Percentiles rank a stretch among this genome's conserved stretches.
phyloP scores from a whole-genome alignment of 2,329 filamentous ascomycete species.

The Paracamarosporium sp. region DNA sequence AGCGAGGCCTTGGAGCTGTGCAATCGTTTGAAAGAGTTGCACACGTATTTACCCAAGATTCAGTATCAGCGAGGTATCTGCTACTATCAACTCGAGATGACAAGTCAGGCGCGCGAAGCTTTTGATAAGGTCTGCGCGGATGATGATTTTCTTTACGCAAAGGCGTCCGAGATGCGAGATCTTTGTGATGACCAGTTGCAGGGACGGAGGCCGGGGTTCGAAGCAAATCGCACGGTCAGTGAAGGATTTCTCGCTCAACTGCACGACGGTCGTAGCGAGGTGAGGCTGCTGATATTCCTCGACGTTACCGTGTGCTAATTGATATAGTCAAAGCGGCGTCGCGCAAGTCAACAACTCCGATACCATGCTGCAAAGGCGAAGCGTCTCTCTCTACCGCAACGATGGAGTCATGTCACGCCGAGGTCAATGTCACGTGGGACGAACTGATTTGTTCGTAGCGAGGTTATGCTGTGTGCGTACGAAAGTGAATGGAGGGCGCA shows the following conservation, averaged over 20 bases:
- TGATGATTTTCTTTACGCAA: constrained; percentile 15
- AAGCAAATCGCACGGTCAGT: constrained; percentile 30
- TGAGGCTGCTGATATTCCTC: constrained; percentile 5
- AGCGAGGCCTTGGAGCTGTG: constrained; percentile 40
- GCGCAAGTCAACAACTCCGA: constrained; percentile 29
- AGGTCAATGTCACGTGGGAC: constrained; percentile 8
- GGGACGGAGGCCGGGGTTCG: constrained; percentile 35
- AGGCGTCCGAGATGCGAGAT: constrained; percentile 18
- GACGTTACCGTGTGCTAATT: constrained; percentile 3
- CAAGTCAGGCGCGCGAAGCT: constrained; percentile 28
- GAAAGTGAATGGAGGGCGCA: neutral
- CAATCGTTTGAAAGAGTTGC: constrained; percentile 25
- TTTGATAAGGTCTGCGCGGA: constrained; percentile 19
- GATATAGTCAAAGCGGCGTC: constrained; percentile 26
- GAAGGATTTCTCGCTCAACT: constrained; percentile 27
- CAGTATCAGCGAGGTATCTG: constrained; percentile 35
- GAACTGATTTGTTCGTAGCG: neutral
- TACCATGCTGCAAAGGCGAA: constrained; percentile 30
- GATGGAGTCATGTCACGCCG: constrained; percentile 6
- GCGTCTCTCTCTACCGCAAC: constrained; percentile 29
- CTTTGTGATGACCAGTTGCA: constrained; percentile 30
- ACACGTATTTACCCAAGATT: constrained; percentile 28
- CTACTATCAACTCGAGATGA: constrained; percentile 30
- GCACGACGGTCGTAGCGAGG: constrained; percentile 18
- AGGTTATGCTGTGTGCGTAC: neutral